Evolutionary conservation across 371 early-diverging fungal species (phyloP).

Genomic region (Actinomucor elegans): DNA sequence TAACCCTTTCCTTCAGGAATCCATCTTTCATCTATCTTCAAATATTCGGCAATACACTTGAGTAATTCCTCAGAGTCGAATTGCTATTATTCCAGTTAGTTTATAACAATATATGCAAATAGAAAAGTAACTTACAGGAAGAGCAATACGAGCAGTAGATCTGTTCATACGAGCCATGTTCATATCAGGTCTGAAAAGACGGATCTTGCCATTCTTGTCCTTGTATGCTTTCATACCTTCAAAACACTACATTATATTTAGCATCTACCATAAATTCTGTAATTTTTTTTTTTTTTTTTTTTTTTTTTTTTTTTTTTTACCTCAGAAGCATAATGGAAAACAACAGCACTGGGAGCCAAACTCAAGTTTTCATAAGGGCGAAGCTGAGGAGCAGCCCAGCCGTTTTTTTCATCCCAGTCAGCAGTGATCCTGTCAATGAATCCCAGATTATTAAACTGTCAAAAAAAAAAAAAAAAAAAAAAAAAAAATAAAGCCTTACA

Average conservation of each 20-base stretch:
- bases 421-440: conserved; percentile 50
- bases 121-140: conserved; percentile 62
- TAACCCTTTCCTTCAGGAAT: conserved; percentile 91
- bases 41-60: conserved; percentile 82
- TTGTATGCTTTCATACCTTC: conserved; percentile 94
- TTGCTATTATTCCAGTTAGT: conserved; percentile 45
- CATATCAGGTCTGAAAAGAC: conserved; percentile 89
- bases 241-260: conserved; percentile 60
- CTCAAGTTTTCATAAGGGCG: conserved; percentile 78
- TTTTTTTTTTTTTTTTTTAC: conserved; percentile 24
- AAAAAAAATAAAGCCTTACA: conserved; percentile 47
- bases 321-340: conserved; percentile 92
- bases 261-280: background rate
- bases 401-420: conserved; percentile 77
- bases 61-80: conserved; percentile 84
- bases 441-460: background rate
- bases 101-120: background rate
- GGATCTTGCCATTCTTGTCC: conserved; percentile 77
- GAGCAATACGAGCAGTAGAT: conserved; percentile 75
- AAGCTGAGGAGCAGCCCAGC: conserved; percentile 79
- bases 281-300: background rate
- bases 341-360: conserved; percentile 85
- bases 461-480: background rate
- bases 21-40: conserved; percentile 84
- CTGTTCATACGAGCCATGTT: conserved; percentile 84